Percentiles rank a stretch among this genome's conserved stretches.
These are phyloP conservation scores for Citrus unshiu DNA, from an alignment of 345 rosid genomes.

Conservation along the genomic window DNA sequence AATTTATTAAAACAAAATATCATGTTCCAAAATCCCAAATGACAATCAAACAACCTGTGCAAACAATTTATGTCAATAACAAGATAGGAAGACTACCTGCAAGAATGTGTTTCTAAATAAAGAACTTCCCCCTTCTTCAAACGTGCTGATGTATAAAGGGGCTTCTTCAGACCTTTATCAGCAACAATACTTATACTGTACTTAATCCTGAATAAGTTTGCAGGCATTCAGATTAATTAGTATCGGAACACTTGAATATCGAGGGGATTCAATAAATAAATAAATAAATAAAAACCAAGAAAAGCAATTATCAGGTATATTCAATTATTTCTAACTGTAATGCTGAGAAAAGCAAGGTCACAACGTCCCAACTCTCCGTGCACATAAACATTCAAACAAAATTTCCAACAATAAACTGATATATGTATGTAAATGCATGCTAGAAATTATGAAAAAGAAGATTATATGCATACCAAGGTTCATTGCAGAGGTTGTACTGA, in stretches of 20 bases:
- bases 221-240: conserved; percentile 12
- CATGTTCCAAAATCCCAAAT: neutral
- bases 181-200: conserved; percentile 96
- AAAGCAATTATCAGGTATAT: neutral
- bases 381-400: neutral
- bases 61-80: neutral
- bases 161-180: conserved; percentile 95
- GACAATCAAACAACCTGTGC: neutral
- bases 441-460: conserved; percentile 4
- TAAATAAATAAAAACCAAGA: neutral
- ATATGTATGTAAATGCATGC: neutral
- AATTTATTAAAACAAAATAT: neutral
- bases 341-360: neutral
- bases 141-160: conserved; percentile 93
- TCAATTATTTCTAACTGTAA: neutral
- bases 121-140: conserved; percentile 97
- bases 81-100: conserved; percentile 55
- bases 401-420: conserved; percentile 1
- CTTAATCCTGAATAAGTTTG: conserved; percentile 62
- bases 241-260: neutral
- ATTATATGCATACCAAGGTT: conserved; percentile 72
- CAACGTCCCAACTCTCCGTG: neutral
- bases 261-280: neutral
- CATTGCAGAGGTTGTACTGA: conserved; percentile 99
- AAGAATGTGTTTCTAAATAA: conserved; percentile 90